Conservation (phyloP, 352 stramenopile genomes). For the Elongisporangium undulatum region DNA sequence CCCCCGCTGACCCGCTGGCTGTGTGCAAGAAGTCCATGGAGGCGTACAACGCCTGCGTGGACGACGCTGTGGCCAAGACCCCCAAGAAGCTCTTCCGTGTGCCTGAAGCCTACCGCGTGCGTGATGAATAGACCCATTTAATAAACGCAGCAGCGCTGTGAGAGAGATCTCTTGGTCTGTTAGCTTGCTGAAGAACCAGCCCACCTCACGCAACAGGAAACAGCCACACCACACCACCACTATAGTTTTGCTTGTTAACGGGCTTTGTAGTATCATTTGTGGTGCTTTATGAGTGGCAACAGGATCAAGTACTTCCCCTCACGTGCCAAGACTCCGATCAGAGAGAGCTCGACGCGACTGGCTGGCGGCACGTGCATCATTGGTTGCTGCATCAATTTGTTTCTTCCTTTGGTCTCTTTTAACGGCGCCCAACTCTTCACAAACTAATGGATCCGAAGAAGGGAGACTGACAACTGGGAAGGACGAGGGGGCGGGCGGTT, state of each 20-base stretch:
- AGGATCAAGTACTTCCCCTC: background rate
- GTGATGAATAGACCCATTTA: constrained; percentile 16
- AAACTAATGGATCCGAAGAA: background rate
- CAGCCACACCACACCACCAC: background rate
- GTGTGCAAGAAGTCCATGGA: constrained; percentile 48
- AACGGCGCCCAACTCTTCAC: background rate
- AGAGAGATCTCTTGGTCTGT: too few species aligned
- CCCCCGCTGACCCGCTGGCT: constrained; percentile 58
- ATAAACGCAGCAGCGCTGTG: background rate
- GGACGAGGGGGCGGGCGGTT: background rate
- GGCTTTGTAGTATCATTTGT: background rate
- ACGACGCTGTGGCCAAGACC: constrained; percentile 40
- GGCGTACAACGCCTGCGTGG: constrained; percentile 76
- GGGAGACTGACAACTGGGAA: background rate
- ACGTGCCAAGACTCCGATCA: background rate
- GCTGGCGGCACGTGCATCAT: too few species aligned
- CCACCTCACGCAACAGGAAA: background rate
- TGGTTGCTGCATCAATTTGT: background rate
- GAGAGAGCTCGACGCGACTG: background rate
- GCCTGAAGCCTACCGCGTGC: constrained; percentile 72
- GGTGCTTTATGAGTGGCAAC: background rate
- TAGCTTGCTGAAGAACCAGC: background rate
- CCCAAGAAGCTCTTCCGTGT: constrained; percentile 80
- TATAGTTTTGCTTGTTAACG: background rate
- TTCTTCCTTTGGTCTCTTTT: background rate